phyloP scores from a whole-genome alignment of 164 flowering plant genomes.

The Berberis vulgaris region DNA sequence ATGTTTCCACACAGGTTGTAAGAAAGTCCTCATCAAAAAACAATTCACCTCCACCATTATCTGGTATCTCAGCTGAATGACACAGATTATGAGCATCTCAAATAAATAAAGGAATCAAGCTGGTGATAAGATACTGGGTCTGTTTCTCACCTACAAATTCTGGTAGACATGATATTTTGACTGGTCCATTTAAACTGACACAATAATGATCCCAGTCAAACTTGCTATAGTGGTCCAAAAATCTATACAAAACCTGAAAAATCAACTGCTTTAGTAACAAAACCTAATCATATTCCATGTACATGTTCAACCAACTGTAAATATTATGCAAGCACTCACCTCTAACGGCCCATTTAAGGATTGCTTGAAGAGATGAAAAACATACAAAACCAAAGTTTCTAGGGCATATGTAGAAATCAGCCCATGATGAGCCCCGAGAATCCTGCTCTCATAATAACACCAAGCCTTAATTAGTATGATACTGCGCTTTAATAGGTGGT shows the following conservation, averaged over 20 bases:
- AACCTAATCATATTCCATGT: not conserved
- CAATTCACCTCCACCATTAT: slow-evolving; percentile 37
- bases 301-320: not conserved
- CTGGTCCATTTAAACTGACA: slow-evolving; percentile 43
- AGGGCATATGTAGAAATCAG: slow-evolving; percentile 91
- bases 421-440: slow-evolving; percentile 96
- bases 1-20: slow-evolving; percentile 39
- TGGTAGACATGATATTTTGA: slow-evolving; percentile 57
- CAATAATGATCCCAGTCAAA: slow-evolving; percentile 66
- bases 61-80: slow-evolving; percentile 56
- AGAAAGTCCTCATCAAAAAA: slow-evolving; percentile 60
- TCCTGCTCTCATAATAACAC: slow-evolving; percentile 97
- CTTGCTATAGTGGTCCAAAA: slow-evolving; percentile 87
- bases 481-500: slow-evolving; percentile 84
- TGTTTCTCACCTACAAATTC: slow-evolving; percentile 55
- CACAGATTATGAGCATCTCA: not conserved
- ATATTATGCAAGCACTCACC: slow-evolving; percentile 36
- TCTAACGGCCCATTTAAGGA: slow-evolving; percentile 72
- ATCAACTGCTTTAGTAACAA: not conserved
- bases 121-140: not conserved
- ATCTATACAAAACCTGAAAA: slow-evolving; percentile 70
- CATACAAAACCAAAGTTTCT: slow-evolving; percentile 80
- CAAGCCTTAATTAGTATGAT: slow-evolving; percentile 87
- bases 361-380: slow-evolving; percentile 71
- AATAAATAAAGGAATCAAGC: not conserved